These are phyloP conservation scores for Thielaviopsis ethacetica DNA, from an alignment of 2,329 filamentous ascomycete species.

Conservation along the genomic window DNA sequence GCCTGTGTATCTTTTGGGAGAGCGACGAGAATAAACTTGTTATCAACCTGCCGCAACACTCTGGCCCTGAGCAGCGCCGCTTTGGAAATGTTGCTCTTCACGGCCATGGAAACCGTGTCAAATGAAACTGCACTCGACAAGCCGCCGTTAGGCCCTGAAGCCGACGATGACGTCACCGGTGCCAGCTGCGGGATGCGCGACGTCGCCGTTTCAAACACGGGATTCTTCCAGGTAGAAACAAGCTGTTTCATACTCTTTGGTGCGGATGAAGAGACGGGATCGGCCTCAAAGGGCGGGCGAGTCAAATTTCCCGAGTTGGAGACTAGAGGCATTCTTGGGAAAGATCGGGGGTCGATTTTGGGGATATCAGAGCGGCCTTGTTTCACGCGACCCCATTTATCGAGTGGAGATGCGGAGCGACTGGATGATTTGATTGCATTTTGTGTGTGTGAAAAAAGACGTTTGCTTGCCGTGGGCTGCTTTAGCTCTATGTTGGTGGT, in stretches of 20 bases:
- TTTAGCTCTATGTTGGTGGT: not conserved
- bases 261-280: not conserved
- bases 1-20: constrained; percentile 26
- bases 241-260: constrained; percentile 43
- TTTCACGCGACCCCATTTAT: not conserved
- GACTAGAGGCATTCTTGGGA: not conserved
- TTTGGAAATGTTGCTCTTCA: constrained; percentile 40
- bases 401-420: not conserved
- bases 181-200: constrained; percentile 25
- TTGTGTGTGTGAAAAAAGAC: not conserved
- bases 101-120: not conserved
- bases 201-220: constrained; percentile 45
- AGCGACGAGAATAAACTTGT: constrained; percentile 60
- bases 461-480: not conserved
- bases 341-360: not conserved
- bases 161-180: constrained; percentile 11
- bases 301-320: constrained; percentile 11
- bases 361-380: not conserved
- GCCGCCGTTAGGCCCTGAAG: constrained; percentile 17
- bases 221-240: constrained; percentile 55
- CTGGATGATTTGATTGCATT: not conserved
- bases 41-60: constrained; percentile 70
- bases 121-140: not conserved
- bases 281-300: constrained; percentile 11
- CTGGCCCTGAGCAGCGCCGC: constrained; percentile 39